Evolutionary conservation across 192 early-diverging fungal genomes (phyloP).

Genomic region (Backusella luteola): DNA sequence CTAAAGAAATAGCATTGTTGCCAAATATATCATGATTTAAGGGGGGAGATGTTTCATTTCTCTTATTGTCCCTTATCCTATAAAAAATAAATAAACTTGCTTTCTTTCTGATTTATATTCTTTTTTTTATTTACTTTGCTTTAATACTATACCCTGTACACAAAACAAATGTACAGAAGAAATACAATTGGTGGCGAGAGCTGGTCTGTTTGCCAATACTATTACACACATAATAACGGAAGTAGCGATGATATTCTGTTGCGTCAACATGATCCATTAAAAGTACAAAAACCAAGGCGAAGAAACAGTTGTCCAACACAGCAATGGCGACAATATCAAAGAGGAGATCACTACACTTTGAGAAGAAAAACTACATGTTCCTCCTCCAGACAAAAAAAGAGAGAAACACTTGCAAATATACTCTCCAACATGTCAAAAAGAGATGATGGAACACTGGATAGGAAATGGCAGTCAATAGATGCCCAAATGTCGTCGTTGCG

Average conservation of each 20-base stretch:
- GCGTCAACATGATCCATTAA: background rate
- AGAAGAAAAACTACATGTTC: background rate
- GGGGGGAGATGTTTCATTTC: too few species aligned
- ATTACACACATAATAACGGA: constrained; percentile 7
- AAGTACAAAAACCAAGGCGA: background rate
- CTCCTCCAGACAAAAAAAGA: background rate
- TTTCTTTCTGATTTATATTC: background rate
- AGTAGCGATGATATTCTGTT: constrained; percentile 2
- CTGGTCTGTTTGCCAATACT: constrained; percentile 1
- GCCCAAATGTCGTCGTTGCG: background rate
- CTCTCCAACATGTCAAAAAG: background rate
- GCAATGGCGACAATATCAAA: background rate
- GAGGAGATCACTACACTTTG: background rate
- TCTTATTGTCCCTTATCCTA: background rate
- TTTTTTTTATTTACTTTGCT: background rate
- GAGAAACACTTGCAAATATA: background rate
- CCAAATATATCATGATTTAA: background rate
- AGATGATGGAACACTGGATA: background rate
- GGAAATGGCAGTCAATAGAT: background rate
- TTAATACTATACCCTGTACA: background rate
- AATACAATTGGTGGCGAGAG: background rate
- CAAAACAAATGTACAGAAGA: background rate
- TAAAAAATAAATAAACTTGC: background rate
- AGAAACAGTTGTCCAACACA: background rate
- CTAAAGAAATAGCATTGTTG: background rate